Evolutionary conservation across 495 filamentous ascomycete species (phyloP), one percentile per base, ranked within the genome.

Genomic region (Penicillium ucsense): DNA sequence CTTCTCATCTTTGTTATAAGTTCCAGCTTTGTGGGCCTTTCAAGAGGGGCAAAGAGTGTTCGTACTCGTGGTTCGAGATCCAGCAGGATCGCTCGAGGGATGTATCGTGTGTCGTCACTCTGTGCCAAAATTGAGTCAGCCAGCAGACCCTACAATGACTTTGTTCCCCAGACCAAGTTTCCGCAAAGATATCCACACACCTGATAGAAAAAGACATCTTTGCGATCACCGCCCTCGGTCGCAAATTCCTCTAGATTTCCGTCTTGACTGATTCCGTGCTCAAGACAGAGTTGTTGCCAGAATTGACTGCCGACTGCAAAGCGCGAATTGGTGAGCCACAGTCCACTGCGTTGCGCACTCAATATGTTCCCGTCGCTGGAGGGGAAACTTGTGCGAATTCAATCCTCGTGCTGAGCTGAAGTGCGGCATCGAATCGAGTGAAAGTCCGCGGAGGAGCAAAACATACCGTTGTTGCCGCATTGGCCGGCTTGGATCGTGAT

Each of bases 151-250:
- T 9, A 5, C 2, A 5, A 30, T n/a, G 10, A 31, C 41, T 32
- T 20, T 20, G 20, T 2, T 2, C 20, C 20, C 41, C 31, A 12
- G 6, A 6, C 4, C 5, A 1, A 12, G 3, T 33, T 34, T 27
- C 30, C 5, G 39, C 3, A 8, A 33, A 20, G 41, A 11, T 39
- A 55, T 20, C 20, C 20, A 20, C 8, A 54, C 9, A 80, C 78
- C 71, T 97, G 92, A 67, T 98, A 98, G 78, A 96, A 98, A 70
- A 98, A 98, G 43, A 97, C 92, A 67, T 98, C 92, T 65, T 98
- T 98, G 59, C 92, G 81, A 69, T 98, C 92, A 40, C 89, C 89
- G 51, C 92, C 94, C 62, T 96, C 90, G 42, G 88, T 94, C 59
- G 92, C 90, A 68, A 89, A 94, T 58, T 94, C 88, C 67, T 94